These are phyloP conservation scores for Fusarium virguliforme DNA, from an alignment of 2,329 filamentous ascomycete species.

Conservation along the genomic window DNA sequence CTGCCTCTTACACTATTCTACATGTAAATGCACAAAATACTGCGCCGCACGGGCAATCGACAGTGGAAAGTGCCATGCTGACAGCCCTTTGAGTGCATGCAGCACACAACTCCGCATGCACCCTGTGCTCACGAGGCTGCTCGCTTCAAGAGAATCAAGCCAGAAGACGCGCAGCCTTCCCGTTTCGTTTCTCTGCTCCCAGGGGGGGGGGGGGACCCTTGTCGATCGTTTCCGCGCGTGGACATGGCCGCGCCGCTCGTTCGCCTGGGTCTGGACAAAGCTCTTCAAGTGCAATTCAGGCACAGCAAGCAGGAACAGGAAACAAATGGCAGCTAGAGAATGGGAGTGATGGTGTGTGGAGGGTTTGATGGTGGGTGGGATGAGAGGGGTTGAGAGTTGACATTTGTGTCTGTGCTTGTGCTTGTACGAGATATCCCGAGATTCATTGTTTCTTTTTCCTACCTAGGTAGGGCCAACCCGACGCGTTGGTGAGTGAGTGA, in stretches of 20 bases:
- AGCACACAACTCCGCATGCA: slow-evolving; percentile 11
- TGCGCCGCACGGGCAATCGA: slow-evolving; percentile 9
- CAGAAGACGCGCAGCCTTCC: slow-evolving; percentile 37
- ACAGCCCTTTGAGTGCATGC: slow-evolving; percentile 14
- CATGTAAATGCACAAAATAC: background rate
- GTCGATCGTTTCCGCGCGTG: slow-evolving; percentile 44
- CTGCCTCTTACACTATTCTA: background rate
- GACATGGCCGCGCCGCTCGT: slow-evolving; percentile 28
- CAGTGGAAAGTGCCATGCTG: slow-evolving; percentile 12
- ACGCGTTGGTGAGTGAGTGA: background rate
- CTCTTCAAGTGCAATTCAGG: slow-evolving; percentile 20
- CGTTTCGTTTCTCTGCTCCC: slow-evolving; percentile 46
- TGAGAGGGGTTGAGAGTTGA: slow-evolving; percentile 2
- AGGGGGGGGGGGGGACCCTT: slow-evolving; percentile 31
- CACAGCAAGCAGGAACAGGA: slow-evolving; percentile 22
- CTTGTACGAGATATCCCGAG: slow-evolving; percentile 16
- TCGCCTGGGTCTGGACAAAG: slow-evolving; percentile 18
- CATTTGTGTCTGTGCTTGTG: slow-evolving; percentile 5
- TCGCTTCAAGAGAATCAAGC: slow-evolving; percentile 24
- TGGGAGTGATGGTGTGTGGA: background rate
- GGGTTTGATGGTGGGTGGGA: slow-evolving; percentile 1
- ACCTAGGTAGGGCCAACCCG: background rate
- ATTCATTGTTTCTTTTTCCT: slow-evolving; percentile 13
- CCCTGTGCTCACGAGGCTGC: slow-evolving; percentile 5
- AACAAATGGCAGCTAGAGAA: slow-evolving; percentile 13